Conservation (phyloP, 2,329 filamentous ascomycete genomes). For the Grosmannia huntii region DNA sequence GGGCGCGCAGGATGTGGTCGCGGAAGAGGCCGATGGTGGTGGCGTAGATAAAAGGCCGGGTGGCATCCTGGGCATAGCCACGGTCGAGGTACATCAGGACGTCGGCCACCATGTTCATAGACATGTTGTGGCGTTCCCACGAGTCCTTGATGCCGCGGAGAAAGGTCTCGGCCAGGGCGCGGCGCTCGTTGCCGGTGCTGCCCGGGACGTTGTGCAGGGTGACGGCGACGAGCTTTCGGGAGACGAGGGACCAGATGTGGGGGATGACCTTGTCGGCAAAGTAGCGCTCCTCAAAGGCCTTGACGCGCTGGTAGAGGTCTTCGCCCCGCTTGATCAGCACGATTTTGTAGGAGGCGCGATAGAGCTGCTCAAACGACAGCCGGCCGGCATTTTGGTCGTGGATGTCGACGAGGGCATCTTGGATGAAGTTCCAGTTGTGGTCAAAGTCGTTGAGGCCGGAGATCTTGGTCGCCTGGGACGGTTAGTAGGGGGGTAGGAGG, state of each 20-base stretch:
- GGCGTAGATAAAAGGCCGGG: constrained; percentile 67
- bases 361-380: constrained; percentile 90
- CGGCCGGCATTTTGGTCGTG: constrained; percentile 82
- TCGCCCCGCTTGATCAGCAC: constrained; percentile 80
- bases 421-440: constrained; percentile 66
- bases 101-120: constrained; percentile 68
- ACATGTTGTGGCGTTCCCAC: constrained; percentile 83
- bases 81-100: constrained; percentile 95
- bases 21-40: constrained; percentile 80
- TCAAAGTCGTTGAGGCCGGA: constrained; percentile 64
- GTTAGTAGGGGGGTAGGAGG: too few relatives aligned
- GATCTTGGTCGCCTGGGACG: neutral
- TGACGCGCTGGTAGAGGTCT: constrained; percentile 68
- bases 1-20: constrained; percentile 63
- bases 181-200: constrained; percentile 63
- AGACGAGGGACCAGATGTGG: constrained; percentile 58
- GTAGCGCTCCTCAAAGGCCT: constrained; percentile 71
- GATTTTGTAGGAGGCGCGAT: constrained; percentile 87
- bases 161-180: constrained; percentile 72
- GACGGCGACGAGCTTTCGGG: constrained; percentile 48
- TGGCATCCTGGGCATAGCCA: constrained; percentile 58
- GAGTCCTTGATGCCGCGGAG: constrained; percentile 60
- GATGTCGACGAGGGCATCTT: constrained; percentile 70
- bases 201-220: constrained; percentile 42
- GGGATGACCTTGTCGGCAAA: constrained; percentile 61